These are phyloP conservation scores for Talaromyces rugulosus DNA, from an alignment of 2,329 filamentous ascomycete species.

Conservation along the genomic window DNA sequence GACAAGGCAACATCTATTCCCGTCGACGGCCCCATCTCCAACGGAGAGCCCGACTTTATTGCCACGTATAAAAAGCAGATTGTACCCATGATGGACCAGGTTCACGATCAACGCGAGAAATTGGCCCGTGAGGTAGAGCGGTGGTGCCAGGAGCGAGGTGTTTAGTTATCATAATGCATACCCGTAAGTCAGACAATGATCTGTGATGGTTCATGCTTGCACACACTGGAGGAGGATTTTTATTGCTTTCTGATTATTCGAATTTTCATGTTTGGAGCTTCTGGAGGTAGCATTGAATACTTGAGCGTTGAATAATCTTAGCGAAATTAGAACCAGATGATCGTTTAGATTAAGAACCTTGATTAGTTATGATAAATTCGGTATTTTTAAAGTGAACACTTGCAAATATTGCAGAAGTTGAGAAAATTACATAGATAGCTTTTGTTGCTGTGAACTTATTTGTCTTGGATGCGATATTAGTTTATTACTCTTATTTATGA, in stretches of 20 bases:
- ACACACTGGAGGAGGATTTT: not conserved
- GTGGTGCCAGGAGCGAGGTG: conserved; percentile 44
- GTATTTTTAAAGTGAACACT: too few relatives aligned
- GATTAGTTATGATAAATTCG: not conserved
- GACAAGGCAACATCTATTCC: conserved; percentile 20
- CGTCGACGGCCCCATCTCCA: conserved; percentile 2
- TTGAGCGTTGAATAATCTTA: not conserved
- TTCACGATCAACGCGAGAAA: conserved; percentile 32
- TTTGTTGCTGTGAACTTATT: too few relatives aligned
- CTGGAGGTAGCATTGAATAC: not conserved
- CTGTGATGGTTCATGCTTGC: not conserved
- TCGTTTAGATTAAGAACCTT: not conserved
- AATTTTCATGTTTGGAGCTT: not conserved
- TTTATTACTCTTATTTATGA: too few relatives aligned
- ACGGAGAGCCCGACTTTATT: conserved; percentile 16
- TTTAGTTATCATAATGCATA: conserved; percentile 17
- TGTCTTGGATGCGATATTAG: too few relatives aligned
- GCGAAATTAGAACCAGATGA: not conserved
- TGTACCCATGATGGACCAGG: conserved; percentile 31
- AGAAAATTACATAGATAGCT: too few relatives aligned
- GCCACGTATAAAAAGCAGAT: conserved; percentile 24
- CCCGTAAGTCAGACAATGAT: not conserved
- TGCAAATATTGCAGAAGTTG: too few relatives aligned
- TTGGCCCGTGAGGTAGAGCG: conserved; percentile 40
- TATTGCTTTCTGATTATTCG: not conserved